Evolutionary conservation across 2,329 filamentous ascomycete species (phyloP).

Genomic region (Grosmannia serpens): DNA sequence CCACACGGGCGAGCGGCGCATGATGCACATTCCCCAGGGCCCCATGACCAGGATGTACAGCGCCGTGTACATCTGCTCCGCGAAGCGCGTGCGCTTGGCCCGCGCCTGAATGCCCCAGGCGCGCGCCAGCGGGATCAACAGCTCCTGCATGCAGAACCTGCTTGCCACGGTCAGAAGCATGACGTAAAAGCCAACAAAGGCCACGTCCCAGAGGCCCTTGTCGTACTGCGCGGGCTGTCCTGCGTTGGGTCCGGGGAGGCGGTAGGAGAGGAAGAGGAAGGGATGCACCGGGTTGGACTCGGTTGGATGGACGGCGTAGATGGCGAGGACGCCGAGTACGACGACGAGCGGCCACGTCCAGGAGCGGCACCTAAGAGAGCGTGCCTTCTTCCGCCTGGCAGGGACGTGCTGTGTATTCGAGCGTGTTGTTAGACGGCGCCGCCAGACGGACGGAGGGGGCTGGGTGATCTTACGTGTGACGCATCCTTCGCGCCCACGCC

Average conservation of each 20-base stretch:
- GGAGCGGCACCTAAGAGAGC: conserved; percentile 43
- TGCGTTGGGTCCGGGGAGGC: conserved; percentile 38
- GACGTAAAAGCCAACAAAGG: conserved; percentile 81
- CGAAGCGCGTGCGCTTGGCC: conserved; percentile 78
- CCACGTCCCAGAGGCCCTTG: conserved; percentile 74
- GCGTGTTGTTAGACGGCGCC: neutral
- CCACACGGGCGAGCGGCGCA: conserved; percentile 85
- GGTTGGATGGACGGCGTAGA: conserved; percentile 66
- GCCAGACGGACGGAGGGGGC: neutral
- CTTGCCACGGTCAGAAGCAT: conserved; percentile 85
- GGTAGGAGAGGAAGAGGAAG: conserved; percentile 87
- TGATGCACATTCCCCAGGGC: conserved; percentile 78
- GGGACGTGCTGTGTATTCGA: conserved; percentile 14
- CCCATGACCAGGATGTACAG: conserved; percentile 79
- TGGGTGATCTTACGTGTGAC: neutral
- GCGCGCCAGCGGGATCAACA: conserved; percentile 66
- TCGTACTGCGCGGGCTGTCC: conserved; percentile 58
- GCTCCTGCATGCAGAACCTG: conserved; percentile 89
- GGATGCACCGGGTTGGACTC: conserved; percentile 66
- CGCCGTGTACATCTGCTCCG: conserved; percentile 92
- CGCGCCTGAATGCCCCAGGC: conserved; percentile 56
- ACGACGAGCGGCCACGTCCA: conserved; percentile 58
- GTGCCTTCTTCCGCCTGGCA: conserved; percentile 44
- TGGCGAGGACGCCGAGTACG: conserved; percentile 47
- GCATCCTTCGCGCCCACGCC: neutral